Evolutionary conservation across 441 rosid genomes (phyloP), one percentile per base, ranked within the genome.

Genomic region (Mallotus japonicus): DNA sequence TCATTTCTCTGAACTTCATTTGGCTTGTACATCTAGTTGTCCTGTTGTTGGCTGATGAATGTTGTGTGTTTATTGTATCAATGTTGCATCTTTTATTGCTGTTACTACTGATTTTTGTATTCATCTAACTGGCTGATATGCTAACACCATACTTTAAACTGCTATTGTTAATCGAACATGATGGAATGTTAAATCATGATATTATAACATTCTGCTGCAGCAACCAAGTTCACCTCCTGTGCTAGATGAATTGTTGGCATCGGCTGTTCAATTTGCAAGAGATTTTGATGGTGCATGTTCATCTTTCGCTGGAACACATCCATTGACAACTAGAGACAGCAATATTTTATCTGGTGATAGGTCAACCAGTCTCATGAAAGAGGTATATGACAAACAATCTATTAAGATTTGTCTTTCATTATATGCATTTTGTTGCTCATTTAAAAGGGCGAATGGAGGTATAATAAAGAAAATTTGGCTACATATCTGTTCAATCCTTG

Each of bases 301-400:
- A 44, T 28, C 78, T 47, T 80, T 70, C n/a, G 63, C 60, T 70
- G 73, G 56, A 22, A 57, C 72, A 20, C 79, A 66, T 34, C 59
- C 80, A 47, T 13, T 72, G 69, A 64, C 84, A 46, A 67, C 77
- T 49, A 69, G 32, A 28, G 32, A 28, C 32, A 28, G 32, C 32
- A 28, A 28, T 28, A 28, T 28, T 28, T 28, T 79, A 60, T 55
- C 79, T 9, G 58, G 68, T 37, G 75, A 70, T 47, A 37, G 62
- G 54, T 75, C 76, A 16, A 17, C 72, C 20, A 22, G 65, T 64
- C 78, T 87, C 34, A 61, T 79, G 62, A 70, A 76, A 57, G 85
- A 87, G 88, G 91, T 86, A 74, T 55, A 37, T 68, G 66, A 37
- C 62, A 12, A 46, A 37, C 62, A 12, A 37, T 63, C 44, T 62